Percentiles rank a stretch among this genome's conserved stretches.
Evolutionary conservation across 192 early-diverging fungal species (phyloP).

Genomic region (Backusella macrospora): DNA sequence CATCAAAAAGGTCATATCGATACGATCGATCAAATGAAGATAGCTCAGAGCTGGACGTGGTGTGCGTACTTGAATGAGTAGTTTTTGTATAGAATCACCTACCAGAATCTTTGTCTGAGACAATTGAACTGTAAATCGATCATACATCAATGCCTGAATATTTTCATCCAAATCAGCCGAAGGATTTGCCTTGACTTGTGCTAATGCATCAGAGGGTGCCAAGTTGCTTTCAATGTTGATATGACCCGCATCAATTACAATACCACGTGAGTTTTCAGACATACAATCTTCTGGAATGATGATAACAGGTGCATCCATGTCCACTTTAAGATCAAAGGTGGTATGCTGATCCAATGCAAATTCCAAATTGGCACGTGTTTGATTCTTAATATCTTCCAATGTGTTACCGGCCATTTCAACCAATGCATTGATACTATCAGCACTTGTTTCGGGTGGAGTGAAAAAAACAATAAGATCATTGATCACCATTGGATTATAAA

Average conservation of each 20-base stretch:
- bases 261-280: conserved; percentile 60
- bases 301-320: conserved; percentile 96
- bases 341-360: conserved; percentile 88
- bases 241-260: conserved; percentile 92
- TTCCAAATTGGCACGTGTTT: conserved; percentile 83
- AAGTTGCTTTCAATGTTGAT: conserved; percentile 87
- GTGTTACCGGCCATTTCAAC: conserved; percentile 83
- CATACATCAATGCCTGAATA: conserved; percentile 85
- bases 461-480: conserved; percentile 81
- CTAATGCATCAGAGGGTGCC: conserved; percentile 67
- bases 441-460: conserved; percentile 72
- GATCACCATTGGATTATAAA: conserved; percentile 83
- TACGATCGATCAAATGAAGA: conserved; percentile 86
- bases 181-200: conserved; percentile 70
- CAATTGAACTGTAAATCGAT: conserved; percentile 83
- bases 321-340: conserved; percentile 88
- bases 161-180: conserved; percentile 64
- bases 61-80: conserved; percentile 67
- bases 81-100: conserved; percentile 72
- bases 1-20: conserved; percentile 80
- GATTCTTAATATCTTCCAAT: conserved; percentile 82
- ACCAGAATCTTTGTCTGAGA: conserved; percentile 82
- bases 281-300: conserved; percentile 79
- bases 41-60: conserved; percentile 54
- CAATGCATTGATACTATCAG: conserved; percentile 75